Base-by-base conservation (phyloP, 192 early-diverging fungal species). In the Entomortierella lignicola region DNA sequence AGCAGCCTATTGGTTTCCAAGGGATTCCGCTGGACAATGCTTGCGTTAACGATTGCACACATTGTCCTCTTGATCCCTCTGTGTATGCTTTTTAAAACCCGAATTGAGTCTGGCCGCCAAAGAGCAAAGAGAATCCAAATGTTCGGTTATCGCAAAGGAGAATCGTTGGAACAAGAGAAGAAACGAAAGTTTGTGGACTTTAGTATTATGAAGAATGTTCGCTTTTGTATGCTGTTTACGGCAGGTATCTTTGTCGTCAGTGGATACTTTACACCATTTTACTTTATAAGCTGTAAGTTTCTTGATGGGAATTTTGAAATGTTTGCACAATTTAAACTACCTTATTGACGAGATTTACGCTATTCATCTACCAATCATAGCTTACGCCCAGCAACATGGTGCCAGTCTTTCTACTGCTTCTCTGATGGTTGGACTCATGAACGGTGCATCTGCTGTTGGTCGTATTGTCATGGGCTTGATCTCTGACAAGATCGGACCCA, bases 381-480 rank as follows among this genome's bases (percentile, higher is more conserved):
- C 63, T n/a, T 89, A 80, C 52, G 87, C 84, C 8, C 56, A 77
- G 44, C 64, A 81, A 52, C 66, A 86, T 17, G 85, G 84, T 27
- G 72, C 86, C 25, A 68, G 79, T 11, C 31, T 41, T 1, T 61
- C 54, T 0, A 83, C 86, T 21, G 90, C 84, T 17, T 83, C 87
- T 1, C 75, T 86, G 25, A 80, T 92, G 44, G 69, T 93, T 30
- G 89, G 89, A 51, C 69, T 94, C 41, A 89, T 92, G 83, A 89
- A 87, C 41, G 92, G 84, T 29, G 73, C 84, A 17, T 91, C 89
- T 15, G 88, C 91, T 3, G 51, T 89, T 0, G 88, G 88, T 17
- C 86, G 92, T 32, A 86, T 93, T 66, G 66, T 81, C 0, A 83
- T 89, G 21, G 92, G 92, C 37, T 80, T 87, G 25, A 58, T 89